A percentile compares a stretch with the other conserved stretches of the same genome.
phyloP scores from a whole-genome alignment of 257 asterid species.

The Rauvolfia tetraphylla region DNA sequence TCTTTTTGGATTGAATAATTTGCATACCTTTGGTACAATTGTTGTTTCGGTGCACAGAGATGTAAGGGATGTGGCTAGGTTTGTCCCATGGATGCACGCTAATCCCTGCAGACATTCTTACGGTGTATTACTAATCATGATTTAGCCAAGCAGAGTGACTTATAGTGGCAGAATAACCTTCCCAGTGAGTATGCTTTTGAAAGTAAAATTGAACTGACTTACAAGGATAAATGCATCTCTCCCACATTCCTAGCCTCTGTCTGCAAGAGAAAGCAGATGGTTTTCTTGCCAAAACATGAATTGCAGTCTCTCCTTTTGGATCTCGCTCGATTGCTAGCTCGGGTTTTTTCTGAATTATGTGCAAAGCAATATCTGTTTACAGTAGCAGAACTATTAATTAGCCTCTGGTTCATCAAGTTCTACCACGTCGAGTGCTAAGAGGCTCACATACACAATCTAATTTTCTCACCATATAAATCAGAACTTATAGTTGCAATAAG shows the following conservation, averaged over 20 bases:
- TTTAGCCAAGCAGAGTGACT: too few species aligned
- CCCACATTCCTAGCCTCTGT: constrained; percentile 24
- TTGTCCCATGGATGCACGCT: constrained; percentile 15
- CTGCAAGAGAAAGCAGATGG: constrained; percentile 28
- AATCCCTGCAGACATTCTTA: constrained; percentile 19
- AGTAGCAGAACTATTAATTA: not conserved
- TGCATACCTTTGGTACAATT: constrained; percentile 12
- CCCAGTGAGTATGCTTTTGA: too few species aligned
- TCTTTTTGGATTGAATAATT: not conserved
- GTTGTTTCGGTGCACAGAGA: not conserved
- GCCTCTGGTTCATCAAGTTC: not conserved
- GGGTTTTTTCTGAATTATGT: constrained; percentile 27
- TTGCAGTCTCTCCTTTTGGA: constrained; percentile 32
- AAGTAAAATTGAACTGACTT: constrained; percentile 12
- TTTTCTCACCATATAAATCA: constrained; percentile 28
- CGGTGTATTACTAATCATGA: not conserved
- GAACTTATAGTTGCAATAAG: constrained; percentile 33
- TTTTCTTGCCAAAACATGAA: constrained; percentile 34
- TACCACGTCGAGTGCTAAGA: not conserved
- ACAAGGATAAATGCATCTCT: constrained; percentile 23
- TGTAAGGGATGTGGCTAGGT: constrained; percentile 1
- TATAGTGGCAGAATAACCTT: too few species aligned
- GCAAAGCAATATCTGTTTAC: constrained; percentile 30
- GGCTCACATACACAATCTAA: not conserved
- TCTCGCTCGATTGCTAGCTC: constrained; percentile 30